Conservation (phyloP, 768 basidiomycete species). For the Ramaria rubella region DNA sequence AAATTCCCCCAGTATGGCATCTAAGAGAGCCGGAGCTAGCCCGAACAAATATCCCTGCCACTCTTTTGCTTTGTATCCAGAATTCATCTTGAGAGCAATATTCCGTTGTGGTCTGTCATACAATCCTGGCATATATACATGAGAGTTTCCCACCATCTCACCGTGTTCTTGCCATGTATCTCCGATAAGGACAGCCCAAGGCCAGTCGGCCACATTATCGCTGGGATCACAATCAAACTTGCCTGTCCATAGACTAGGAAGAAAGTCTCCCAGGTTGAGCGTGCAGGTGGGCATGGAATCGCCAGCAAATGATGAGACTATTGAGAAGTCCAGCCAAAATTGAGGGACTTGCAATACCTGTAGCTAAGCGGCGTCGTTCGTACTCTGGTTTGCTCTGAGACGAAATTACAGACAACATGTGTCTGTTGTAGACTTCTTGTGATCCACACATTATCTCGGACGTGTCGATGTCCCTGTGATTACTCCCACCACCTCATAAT, state of each 20-base stretch:
- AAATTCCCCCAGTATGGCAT: conserved; percentile 19
- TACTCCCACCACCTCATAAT: conserved; percentile 18
- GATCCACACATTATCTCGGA: neutral
- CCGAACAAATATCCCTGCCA: conserved; percentile 21
- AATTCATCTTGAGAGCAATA: conserved; percentile 34
- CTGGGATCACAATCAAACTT: conserved; percentile 31
- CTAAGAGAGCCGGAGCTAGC: conserved; percentile 17
- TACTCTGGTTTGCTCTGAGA: neutral
- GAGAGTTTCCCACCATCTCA: conserved; percentile 15
- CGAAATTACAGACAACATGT: neutral
- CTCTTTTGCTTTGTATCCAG: conserved; percentile 25
- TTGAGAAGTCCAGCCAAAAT: no score
- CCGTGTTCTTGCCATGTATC: conserved; percentile 32
- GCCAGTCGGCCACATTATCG: conserved; percentile 25
- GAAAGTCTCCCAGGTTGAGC: conserved; percentile 35
- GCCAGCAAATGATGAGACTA: conserved; percentile 16
- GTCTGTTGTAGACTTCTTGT: neutral
- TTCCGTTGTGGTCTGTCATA: conserved; percentile 41
- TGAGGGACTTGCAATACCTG: conserved; percentile 34
- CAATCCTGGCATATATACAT: conserved; percentile 30
- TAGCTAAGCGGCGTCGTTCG: conserved; percentile 19
- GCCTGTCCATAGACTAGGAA: conserved; percentile 27
- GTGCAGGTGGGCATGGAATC: conserved; percentile 35
- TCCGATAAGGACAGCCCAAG: conserved; percentile 23
- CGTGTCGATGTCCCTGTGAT: conserved; percentile 17